Evolutionary conservation across 495 filamentous ascomycete species (phyloP), one percentile per base, ranked within the genome.

Genomic region (Astrothelium subdiscretum): DNA sequence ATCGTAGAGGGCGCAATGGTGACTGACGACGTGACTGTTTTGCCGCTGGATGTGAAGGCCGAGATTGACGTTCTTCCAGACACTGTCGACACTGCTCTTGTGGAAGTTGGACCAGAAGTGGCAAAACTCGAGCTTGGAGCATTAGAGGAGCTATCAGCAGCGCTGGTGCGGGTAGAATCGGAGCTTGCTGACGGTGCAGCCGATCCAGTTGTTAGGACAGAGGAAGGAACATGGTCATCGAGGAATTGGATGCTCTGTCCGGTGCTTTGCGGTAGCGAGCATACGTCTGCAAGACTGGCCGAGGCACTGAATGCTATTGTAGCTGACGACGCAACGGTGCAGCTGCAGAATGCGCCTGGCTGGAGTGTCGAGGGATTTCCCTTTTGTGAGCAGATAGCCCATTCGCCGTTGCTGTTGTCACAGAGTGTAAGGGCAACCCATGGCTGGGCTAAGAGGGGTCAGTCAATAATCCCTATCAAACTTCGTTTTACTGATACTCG

Each of bases 241-340:
- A 54, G 48, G 48, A 54, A 54, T 26, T 54, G n/a, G 48, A 54
- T 54, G 24, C 48, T 54, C 48, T 54, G 48, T 54, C 48, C 48
- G 48, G 48, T 54, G 48, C 48, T 54, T 54, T 54, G 48, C 6
- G 48, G 48, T 29, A 54, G 48, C 48, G 48, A 54, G 24, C 22
- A 26, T 54, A 54, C 15, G 24, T 54, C 24, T 26, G 48, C 48
- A 29, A 54, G 48, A 24, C 12, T 54, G 48, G 12, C 20, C 48
- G 48, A 54, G 48, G 4, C 48, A 24, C 48, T 54, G 48, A 54
- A 54, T 11, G 48, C 48, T 54, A 54, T 29, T 54, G 48, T 54
- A 11, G 48, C 48, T 29, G 48, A 54, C 48, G 48, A 54, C 22
- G 48, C 48, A 26, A 54, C 48, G 48, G 48, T 54, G 24, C 48